Percentiles rank a stretch among this genome's conserved stretches.
Conservation (phyloP, 2,329 filamentous ascomycete genomes). For the Sordariomycetes sp. region DNA sequence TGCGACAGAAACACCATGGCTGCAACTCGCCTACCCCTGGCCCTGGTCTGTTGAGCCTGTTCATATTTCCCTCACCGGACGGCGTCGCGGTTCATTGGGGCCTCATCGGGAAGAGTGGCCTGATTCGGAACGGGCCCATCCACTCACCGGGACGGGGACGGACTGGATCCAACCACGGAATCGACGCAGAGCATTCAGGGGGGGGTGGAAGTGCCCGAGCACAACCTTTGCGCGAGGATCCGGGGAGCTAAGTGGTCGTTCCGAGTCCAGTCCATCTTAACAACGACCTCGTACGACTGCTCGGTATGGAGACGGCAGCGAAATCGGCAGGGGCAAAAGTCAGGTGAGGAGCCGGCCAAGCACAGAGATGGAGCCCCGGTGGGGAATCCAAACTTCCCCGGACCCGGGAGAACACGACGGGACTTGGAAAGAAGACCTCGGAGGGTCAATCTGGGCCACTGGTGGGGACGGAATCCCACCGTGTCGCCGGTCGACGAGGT, state of each 20-base stretch:
- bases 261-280: too few relatives aligned
- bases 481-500: too few relatives aligned
- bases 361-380: neutral
- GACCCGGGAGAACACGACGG: neutral
- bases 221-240: too few relatives aligned
- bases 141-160: neutral
- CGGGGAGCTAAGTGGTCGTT: too few relatives aligned
- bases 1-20: too few relatives aligned
- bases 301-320: neutral
- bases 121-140: neutral
- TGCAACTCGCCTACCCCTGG: neutral
- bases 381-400: neutral
- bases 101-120: neutral
- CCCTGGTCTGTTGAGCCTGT: neutral
- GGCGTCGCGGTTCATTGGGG: neutral
- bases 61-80: neutral
- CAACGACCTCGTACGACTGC: too few relatives aligned
- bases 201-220: too few relatives aligned
- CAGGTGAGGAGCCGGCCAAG: neutral
- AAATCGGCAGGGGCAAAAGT: neutral
- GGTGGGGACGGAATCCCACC: too few relatives aligned
- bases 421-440: neutral
- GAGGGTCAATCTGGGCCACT: neutral
- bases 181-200: neutral
- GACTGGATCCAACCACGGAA: neutral